Base-by-base conservation (phyloP, 2,329 filamentous ascomycete genomes). In the Aspergillus sergii region DNA sequence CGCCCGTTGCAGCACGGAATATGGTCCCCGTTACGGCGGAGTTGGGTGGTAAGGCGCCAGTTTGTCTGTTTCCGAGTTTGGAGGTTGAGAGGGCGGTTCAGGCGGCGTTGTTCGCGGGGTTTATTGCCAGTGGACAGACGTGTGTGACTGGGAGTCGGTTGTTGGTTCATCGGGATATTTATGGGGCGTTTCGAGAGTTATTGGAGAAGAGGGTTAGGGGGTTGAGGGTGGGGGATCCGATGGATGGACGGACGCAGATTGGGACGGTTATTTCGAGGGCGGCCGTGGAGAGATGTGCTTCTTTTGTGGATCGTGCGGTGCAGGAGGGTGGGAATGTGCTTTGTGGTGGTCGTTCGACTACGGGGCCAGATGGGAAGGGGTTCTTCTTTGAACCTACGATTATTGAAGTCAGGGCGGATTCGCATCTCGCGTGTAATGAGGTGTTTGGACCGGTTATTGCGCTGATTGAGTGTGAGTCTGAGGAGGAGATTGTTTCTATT, bases 241-340 rank as follows among this genome's bases (percentile, higher is more conserved):
- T 75, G 3, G 86, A 89, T 60, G 76, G 78, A 0, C 80, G 81
- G 1, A 88, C 85, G 0, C 85, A 85, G 75, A 91, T 91, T 84
- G 89, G 89, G 0, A 86, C 87, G 0, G 76, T 91, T 2, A 84
- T 91, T 39, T 89, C 88, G 19, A 55, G 57, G 19, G 68, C 66
- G 0, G 69, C 74, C 0, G 70, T 74, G 0, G 81, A 80, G 7
- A 83, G 81, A 68, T 84, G 83, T 26, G 46, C 43, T 8, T 57
- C 53, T 4, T 70, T 70, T 28, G 68, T 70, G 43, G 53, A 63
- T 8, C 50, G 62, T 7, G 68, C 82, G 0, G 77, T 80, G 19
- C 67, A 74, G 51, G 73, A 79, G 3, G 80, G 82, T 2, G 79
- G 78, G 1, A 75, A 68, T 8, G 70, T 83, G 4, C 68, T 84